Evolutionary conservation across 164 flowering plant species (phyloP).

Genomic region (Platanus orientalis): DNA sequence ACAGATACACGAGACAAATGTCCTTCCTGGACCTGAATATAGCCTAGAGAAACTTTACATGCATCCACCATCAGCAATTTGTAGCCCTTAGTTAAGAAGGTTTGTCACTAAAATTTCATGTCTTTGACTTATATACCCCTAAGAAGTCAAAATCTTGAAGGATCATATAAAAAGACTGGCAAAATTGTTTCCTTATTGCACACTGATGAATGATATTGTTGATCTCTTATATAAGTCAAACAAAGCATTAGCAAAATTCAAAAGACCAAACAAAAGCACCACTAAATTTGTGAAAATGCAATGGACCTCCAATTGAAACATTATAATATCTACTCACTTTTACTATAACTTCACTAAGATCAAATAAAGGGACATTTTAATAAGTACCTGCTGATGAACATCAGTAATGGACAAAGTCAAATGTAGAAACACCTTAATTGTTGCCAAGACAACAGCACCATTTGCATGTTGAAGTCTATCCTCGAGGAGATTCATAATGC

Average conservation of each 20-base stretch:
- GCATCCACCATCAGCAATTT: too few relatives aligned
- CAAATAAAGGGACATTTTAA: constrained; percentile 1
- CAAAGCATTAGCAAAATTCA: background rate
- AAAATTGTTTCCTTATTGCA: too few relatives aligned
- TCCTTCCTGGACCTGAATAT: too few relatives aligned
- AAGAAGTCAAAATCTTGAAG: too few relatives aligned
- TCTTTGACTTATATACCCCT: too few relatives aligned
- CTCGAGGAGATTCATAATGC: constrained; percentile 97
- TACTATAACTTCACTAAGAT: background rate
- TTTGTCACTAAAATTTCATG: too few relatives aligned
- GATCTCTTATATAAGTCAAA: background rate
- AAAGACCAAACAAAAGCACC: background rate
- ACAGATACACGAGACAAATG: too few relatives aligned
- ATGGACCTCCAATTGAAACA: constrained; percentile 1
- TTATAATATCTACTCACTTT: background rate
- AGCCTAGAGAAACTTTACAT: too few relatives aligned
- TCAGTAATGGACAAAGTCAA: constrained; percentile 94
- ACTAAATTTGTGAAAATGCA: background rate
- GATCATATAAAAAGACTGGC: too few relatives aligned
- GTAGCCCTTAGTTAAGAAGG: too few relatives aligned
- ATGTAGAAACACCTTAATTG: constrained; percentile 85
- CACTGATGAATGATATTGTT: too few relatives aligned
- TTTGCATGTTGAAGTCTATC: constrained; percentile 99
- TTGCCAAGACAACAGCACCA: constrained; percentile 96
- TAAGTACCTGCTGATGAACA: constrained; percentile 94